Percentiles rank a stretch among this genome's conserved stretches.
Conservation (phyloP, 176 grass and related monocot genomes). For the Zoysia pacifica region DNA sequence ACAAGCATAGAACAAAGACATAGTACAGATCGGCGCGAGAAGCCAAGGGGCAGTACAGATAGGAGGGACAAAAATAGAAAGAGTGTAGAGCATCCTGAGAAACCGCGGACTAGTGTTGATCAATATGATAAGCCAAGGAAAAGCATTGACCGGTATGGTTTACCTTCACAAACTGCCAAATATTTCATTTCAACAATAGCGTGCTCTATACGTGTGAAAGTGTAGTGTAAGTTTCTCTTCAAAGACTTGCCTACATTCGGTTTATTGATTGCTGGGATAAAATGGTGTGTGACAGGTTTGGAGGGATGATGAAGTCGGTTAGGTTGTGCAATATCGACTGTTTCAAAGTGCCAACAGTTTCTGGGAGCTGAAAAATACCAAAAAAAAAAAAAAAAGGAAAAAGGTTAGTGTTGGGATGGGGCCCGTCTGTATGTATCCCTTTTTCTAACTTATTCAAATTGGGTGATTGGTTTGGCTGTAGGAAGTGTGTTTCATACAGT, state of each 20-base stretch:
- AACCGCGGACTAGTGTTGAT: conserved; percentile 67
- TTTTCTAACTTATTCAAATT: conserved; percentile 68
- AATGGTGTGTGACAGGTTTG: conserved; percentile 60
- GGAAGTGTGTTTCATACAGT: conserved; percentile 32
- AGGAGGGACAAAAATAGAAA: conserved; percentile 70
- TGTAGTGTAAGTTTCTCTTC: background rate
- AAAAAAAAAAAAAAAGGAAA: background rate
- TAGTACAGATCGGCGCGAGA: conserved; percentile 62
- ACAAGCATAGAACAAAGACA: conserved; percentile 49
- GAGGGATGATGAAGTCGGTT: conserved; percentile 96
- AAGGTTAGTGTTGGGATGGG: conserved; percentile 42
- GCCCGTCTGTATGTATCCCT: conserved; percentile 53
- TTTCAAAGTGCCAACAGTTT: conserved; percentile 82
- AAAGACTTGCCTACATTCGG: background rate
- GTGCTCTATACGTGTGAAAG: background rate
- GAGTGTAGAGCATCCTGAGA: conserved; percentile 74
- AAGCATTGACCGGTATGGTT: conserved; percentile 82
- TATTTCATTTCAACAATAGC: conserved; percentile 4
- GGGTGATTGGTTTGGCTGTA: conserved; percentile 56
- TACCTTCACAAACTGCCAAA: conserved; percentile 6
- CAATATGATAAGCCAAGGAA: conserved; percentile 86
- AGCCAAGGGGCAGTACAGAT: conserved; percentile 70
- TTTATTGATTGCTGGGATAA: conserved; percentile 32
- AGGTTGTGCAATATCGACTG: conserved; percentile 88
- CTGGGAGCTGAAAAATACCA: conserved; percentile 54